A percentile compares a stretch with the other conserved stretches of the same genome.
phyloP scores from a whole-genome alignment of 1,284 basidiomycete species.

The Xanthoconium separans region DNA sequence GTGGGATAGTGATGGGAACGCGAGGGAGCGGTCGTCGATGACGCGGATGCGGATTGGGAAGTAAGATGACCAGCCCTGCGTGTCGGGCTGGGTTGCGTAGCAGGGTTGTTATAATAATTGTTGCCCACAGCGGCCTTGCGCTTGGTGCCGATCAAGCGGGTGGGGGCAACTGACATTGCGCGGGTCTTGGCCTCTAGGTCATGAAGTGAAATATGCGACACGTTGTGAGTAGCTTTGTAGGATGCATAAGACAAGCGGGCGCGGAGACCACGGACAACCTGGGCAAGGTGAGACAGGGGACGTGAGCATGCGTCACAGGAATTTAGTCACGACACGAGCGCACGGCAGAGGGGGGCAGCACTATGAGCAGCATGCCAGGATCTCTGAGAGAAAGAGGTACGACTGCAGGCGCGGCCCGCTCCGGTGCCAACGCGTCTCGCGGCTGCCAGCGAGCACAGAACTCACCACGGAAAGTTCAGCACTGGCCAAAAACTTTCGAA shows the following conservation, averaged over 20 bases:
- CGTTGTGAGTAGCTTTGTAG: constrained; percentile 74
- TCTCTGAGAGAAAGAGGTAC: neutral
- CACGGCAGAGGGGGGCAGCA: neutral
- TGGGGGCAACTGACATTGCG: constrained; percentile 39
- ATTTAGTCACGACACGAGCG: constrained; percentile 7
- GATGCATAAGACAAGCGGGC: constrained; percentile 76
- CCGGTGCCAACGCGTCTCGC: constrained; percentile 46
- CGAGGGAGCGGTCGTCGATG: constrained; percentile 37
- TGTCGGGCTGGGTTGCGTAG: constrained; percentile 40
- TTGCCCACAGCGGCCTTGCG: constrained; percentile 47
- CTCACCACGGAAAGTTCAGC: constrained; percentile 75
- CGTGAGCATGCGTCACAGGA: constrained; percentile 30
- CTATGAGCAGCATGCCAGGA: neutral
- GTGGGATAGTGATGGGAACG: constrained; percentile 42
- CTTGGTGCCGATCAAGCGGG: constrained; percentile 56
- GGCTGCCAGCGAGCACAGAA: constrained; percentile 29
- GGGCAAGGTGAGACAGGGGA: constrained; percentile 38
- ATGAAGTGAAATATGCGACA: constrained; percentile 59
- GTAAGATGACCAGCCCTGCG: constrained; percentile 32
- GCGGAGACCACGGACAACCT: constrained; percentile 77
- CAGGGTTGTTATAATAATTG: constrained; percentile 50
- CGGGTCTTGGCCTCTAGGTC: constrained; percentile 66
- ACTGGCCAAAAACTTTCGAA: constrained; percentile 70
- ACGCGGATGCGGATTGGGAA: constrained; percentile 49
- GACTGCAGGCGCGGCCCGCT: constrained; percentile 14